A percentile compares a stretch with the other conserved stretches of the same genome.
Evolutionary conservation across 2,329 filamentous ascomycete genomes (phyloP).

Genomic region (Tricladium varicosporioides): DNA sequence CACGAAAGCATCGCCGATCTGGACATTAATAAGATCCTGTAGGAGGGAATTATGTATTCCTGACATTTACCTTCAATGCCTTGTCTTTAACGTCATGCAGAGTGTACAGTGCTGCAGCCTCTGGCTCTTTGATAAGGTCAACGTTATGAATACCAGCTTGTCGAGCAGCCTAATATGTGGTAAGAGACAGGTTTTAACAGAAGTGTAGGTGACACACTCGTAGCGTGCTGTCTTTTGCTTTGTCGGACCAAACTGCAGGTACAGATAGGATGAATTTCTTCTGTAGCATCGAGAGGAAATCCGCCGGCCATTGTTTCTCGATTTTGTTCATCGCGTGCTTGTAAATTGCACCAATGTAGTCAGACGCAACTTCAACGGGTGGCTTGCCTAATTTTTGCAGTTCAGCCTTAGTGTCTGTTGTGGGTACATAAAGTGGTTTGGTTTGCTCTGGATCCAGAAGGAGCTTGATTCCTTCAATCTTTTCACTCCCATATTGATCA

Average conservation of each 20-base stretch:
- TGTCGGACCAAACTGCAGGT: constrained; percentile 57
- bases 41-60: constrained; percentile 28
- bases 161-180: constrained; percentile 27
- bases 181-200: not conserved
- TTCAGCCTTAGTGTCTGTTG: constrained; percentile 24
- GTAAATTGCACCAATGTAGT: constrained; percentile 36
- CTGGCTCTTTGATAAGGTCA: constrained; percentile 23
- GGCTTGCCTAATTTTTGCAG: constrained; percentile 43
- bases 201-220: constrained; percentile 41
- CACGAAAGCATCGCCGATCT: constrained; percentile 32
- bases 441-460: constrained; percentile 28
- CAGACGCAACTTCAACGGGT: constrained; percentile 46
- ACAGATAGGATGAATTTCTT: constrained; percentile 56
- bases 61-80: constrained; percentile 5
- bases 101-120: constrained; percentile 21
- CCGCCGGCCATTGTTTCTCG: constrained; percentile 40
- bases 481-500: constrained; percentile 2
- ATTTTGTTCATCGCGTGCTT: constrained; percentile 46
- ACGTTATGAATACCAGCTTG: constrained; percentile 5
- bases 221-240: constrained; percentile 49
- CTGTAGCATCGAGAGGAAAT: constrained; percentile 42
- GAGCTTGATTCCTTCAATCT: constrained; percentile 25
- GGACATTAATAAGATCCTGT: not conserved
- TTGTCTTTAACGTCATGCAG: constrained; percentile 8
- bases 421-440: constrained; percentile 14